A percentile compares a stretch with the other conserved stretches of the same genome.
These are phyloP conservation scores for Phytopythium delawarense DNA, from an alignment of 352 stramenopile species.

Conservation along the genomic window DNA sequence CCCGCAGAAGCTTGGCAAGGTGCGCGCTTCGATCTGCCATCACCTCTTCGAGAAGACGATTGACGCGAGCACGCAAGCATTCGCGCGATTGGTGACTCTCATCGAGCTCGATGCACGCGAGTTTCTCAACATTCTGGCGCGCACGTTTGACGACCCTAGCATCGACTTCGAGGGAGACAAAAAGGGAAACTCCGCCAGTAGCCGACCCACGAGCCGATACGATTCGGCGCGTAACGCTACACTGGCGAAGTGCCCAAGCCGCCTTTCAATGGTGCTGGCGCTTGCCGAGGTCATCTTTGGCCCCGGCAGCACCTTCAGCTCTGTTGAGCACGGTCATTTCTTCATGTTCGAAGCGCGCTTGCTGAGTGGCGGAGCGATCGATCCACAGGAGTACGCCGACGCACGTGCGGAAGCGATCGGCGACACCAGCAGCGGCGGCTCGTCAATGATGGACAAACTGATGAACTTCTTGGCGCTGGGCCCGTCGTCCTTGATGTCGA, in stretches of 20 bases:
- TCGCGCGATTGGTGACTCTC: slow-evolving; percentile 79
- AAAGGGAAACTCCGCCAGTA: slow-evolving; percentile 43
- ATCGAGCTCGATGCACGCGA: slow-evolving; percentile 78
- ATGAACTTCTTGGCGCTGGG: slow-evolving; percentile 87
- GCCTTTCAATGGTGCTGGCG: slow-evolving; percentile 80
- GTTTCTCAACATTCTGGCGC: slow-evolving; percentile 77
- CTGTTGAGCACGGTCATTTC: slow-evolving; percentile 83
- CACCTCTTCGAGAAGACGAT: slow-evolving; percentile 81
- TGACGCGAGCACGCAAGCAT: slow-evolving; percentile 30
- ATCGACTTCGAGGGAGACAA: slow-evolving; percentile 86
- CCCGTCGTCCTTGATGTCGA: slow-evolving; percentile 55
- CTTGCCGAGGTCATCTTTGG: slow-evolving; percentile 80
- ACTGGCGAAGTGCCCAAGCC: slow-evolving; percentile 73
- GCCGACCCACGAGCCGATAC: slow-evolving; percentile 60
- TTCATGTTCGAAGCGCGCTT: slow-evolving; percentile 89
- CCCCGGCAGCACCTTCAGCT: slow-evolving; percentile 57
- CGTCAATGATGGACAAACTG: slow-evolving; percentile 84
- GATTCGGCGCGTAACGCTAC: slow-evolving; percentile 71
- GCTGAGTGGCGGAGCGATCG: slow-evolving; percentile 78
- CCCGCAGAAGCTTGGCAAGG: slow-evolving; percentile 61
- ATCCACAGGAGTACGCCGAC: slow-evolving; percentile 79
- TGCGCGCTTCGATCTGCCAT: slow-evolving; percentile 74
- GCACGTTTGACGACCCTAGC: slow-evolving; percentile 77
- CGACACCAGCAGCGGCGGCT: slow-evolving; percentile 25
- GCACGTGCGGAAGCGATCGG: slow-evolving; percentile 53